These are phyloP conservation scores for Stylosanthes scabra DNA, from an alignment of 331 rosid species.

Conservation along the genomic window DNA sequence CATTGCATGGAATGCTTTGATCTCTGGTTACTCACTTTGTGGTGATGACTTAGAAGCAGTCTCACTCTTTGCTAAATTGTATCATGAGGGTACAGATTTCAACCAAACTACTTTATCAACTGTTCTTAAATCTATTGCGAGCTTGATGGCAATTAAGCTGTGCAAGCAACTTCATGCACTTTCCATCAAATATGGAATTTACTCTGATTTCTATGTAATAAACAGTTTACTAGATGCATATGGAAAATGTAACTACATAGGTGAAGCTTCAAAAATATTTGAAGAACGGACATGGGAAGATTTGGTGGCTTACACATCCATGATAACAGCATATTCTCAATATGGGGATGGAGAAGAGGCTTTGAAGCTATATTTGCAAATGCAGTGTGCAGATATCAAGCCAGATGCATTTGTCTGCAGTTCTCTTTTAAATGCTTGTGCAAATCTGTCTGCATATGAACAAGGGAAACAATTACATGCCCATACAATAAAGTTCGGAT, in stretches of 20 bases:
- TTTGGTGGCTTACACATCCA: conserved; percentile 88
- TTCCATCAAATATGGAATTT: conserved; percentile 77
- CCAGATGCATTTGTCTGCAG: conserved; percentile 86
- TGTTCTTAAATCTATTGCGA: conserved; percentile 79
- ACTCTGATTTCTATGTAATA: conserved; percentile 65
- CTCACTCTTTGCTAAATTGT: conserved; percentile 58
- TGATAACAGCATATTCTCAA: conserved; percentile 88
- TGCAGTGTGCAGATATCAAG: conserved; percentile 59
- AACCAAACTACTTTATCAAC: conserved; percentile 80
- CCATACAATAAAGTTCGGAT: conserved; percentile 79
- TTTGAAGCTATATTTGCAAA: conserved; percentile 72
- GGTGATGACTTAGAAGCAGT: conserved; percentile 72
- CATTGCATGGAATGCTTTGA: conserved; percentile 82
- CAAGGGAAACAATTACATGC: conserved; percentile 93
- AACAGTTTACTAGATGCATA: conserved; percentile 89
- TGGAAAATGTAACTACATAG: conserved; percentile 68
- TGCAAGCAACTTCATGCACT: conserved; percentile 73
- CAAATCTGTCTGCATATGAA: conserved; percentile 82
- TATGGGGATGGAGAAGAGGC: conserved; percentile 85
- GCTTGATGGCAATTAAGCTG: conserved; percentile 52
- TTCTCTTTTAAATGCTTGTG: conserved; percentile 89
- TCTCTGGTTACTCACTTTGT: conserved; percentile 69
- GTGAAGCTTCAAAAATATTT: conserved; percentile 68
- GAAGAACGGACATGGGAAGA: conserved; percentile 73
- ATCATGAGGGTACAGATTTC: conserved; percentile 60